A percentile compares a stretch with the other conserved stretches of the same genome.
Conservation (phyloP, 1,139 yeast genomes). For the Ashbya aceris region DNA sequence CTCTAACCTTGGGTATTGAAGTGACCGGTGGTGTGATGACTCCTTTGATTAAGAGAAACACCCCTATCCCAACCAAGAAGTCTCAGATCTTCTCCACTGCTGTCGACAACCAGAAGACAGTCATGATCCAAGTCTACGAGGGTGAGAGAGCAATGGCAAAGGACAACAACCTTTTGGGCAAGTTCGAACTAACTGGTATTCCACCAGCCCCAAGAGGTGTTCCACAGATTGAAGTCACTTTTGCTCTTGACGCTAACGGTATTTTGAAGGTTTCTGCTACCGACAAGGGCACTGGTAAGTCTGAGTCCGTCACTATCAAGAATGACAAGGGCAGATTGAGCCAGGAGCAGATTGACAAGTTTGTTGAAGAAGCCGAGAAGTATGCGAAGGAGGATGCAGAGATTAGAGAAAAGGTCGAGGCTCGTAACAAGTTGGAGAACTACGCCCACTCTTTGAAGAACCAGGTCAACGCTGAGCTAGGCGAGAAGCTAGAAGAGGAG, state of each 20-base stretch:
- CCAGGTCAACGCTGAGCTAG: constrained; percentile 58
- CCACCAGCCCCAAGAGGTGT: constrained; percentile 98
- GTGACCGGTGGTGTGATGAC: constrained; percentile 98
- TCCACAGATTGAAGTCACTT: constrained; percentile 94
- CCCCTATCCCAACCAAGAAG: constrained; percentile 92
- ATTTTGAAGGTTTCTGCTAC: constrained; percentile 86
- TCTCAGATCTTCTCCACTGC: constrained; percentile 94
- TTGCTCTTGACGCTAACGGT: constrained; percentile 92
- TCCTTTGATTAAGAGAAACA: constrained; percentile 89
- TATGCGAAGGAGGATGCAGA: constrained; percentile 82
- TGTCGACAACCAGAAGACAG: constrained; percentile 93
- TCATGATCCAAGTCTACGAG: constrained; percentile 86
- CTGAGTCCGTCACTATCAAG: constrained; percentile 87
- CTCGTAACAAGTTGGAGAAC: constrained; percentile 82
- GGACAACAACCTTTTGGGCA: constrained; percentile 90
- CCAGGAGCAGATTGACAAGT: constrained; percentile 82
- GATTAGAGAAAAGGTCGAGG: constrained; percentile 70
- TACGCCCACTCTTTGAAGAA: constrained; percentile 79
- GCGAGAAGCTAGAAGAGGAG: constrained; percentile 74
- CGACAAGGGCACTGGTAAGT: constrained; percentile 94
- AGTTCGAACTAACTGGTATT: constrained; percentile 86
- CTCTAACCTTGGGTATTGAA: constrained; percentile 92
- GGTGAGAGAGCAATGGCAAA: constrained; percentile 95
- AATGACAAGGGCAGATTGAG: constrained; percentile 96
- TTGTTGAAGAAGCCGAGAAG: constrained; percentile 92